Evolutionary conservation across 805 yeast species (phyloP).

Genomic region (Pichia nakasei): DNA sequence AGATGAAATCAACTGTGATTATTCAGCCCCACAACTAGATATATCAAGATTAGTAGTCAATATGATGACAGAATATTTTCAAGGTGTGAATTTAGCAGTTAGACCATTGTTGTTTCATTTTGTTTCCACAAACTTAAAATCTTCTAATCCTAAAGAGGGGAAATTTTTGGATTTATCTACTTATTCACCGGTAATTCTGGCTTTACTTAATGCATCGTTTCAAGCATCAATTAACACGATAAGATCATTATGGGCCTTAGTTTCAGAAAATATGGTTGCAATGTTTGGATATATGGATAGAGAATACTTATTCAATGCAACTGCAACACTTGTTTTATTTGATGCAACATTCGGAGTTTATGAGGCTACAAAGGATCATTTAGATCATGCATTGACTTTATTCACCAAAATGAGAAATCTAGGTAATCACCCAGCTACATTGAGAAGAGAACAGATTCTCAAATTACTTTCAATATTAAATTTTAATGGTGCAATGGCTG

Average conservation of each 20-base stretch:
- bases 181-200: constrained; percentile 60
- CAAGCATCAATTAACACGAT: constrained; percentile 75
- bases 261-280: constrained; percentile 77
- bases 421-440: constrained; percentile 75
- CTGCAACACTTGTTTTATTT: constrained; percentile 63
- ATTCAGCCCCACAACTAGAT: constrained; percentile 40
- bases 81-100: constrained; percentile 72
- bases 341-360: constrained; percentile 78
- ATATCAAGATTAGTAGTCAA: constrained; percentile 63
- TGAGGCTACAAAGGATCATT: constrained; percentile 60
- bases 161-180: constrained; percentile 51
- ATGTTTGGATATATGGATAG: constrained; percentile 82
- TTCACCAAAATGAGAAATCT: constrained; percentile 68
- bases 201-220: constrained; percentile 64
- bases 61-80: constrained; percentile 75
- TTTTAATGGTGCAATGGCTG: constrained; percentile 56
- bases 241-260: constrained; percentile 62
- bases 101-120: constrained; percentile 71
- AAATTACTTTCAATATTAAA: constrained; percentile 58
- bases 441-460: constrained; percentile 62
- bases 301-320: constrained; percentile 69
- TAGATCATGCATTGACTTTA: constrained; percentile 62
- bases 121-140: constrained; percentile 54
- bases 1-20: constrained; percentile 55
- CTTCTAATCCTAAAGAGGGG: constrained; percentile 27